Base-by-base conservation (phyloP, 768 basidiomycete species). In the Dioszegia hungarica region DNA sequence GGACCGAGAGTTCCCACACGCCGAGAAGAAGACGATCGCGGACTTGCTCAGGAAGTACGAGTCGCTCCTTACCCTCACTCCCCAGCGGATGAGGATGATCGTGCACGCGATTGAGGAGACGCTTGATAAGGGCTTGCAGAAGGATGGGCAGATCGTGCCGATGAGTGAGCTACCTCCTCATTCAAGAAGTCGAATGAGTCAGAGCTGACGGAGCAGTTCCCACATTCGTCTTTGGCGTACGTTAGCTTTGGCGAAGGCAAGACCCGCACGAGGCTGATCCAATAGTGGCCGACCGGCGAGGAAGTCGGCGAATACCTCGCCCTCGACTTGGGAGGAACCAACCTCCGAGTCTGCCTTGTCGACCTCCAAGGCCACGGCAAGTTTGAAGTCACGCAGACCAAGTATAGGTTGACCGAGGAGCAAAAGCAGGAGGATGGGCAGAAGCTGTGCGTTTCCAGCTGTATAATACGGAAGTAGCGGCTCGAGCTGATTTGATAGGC, bases 361-460 rank as follows among this genome's bases (percentile, higher is more conserved):
- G 88, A 86, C 27, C 80, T 99, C 1, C 85, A 88, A 64, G 95
- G 95, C 24, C 82, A 85, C 10, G 94, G 95, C 57, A 93, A 94
- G 79, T 99, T 98, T 75, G 92, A 97, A 78, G 87, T 99, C 65
- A 91, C 92, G 0, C 94, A 98, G 74, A 87, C 92, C 33, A 99
- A 99, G 77, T 98, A 97, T 77, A 87, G 93, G 48, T 83, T 99
- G 41, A 85, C 89, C 0, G 95, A 99, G 72, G 95, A 97, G 70
- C 95, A 98, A 76, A 99, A 99, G 77, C 91, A 95, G 57, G 90
- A 89, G 6, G 91, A 97, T n/a, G 95, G 93, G 5, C 86, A 90
- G 73, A 86, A 86, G 58, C 79, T 99, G 49, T 97, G 56, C 61
- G 72, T 66, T 20, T 22, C 14, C 5, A 49, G 20, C 20, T 28